Evolutionary conservation across 2,329 filamentous ascomycete species (phyloP), one percentile per base, ranked within the genome.

Genomic region (Pseudomassariella vexata): DNA sequence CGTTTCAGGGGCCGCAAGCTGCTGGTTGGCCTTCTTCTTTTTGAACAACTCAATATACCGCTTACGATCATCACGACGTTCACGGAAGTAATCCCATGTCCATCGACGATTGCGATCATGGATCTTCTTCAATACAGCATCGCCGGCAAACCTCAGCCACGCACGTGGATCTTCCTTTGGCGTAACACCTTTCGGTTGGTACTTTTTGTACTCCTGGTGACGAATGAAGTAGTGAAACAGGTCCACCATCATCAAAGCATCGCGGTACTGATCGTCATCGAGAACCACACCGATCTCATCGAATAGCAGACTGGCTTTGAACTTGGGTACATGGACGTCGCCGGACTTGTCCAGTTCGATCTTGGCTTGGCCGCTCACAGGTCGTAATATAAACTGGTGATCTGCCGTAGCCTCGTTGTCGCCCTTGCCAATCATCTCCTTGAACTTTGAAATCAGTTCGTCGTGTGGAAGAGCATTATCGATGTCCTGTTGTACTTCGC

Each of bases 201-300:
- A 70, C 48, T 83, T 90, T 55, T 94, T 94, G 65, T 96, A 95
- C 56, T 99, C 90, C 56, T 96, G 92, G 45, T 98, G 92, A 19
- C 90, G 82, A 47, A 95, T 85, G 57, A 96, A 98, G 61, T 95
- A 96, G 58, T 98, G 92, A 66, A 99, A 98, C 3, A 96, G 69
- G 54, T 99, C 92, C 2, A 96, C 85, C 67, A 99, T 85, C 92
- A 98, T 98, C 37, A 99, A 65, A 5, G 83, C 87, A 61, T 99
- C 92, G 19, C 94, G 84, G 54, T 99, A 99, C 56, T 99, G 92
- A 44, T 95, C 79, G 44, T 98, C 90, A 46, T 99, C 94, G 19
- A 99, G 73, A n/a, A 96, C 85, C 42, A 99, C 82, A 30, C 94
- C 92, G 37, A 99, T 89, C 53, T 99, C 94, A 52, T 99, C 90